Evolutionary conservation across 306 rosid species (phyloP), one percentile per base, ranked within the genome.

Genomic region (Leucaena leucocephala): DNA sequence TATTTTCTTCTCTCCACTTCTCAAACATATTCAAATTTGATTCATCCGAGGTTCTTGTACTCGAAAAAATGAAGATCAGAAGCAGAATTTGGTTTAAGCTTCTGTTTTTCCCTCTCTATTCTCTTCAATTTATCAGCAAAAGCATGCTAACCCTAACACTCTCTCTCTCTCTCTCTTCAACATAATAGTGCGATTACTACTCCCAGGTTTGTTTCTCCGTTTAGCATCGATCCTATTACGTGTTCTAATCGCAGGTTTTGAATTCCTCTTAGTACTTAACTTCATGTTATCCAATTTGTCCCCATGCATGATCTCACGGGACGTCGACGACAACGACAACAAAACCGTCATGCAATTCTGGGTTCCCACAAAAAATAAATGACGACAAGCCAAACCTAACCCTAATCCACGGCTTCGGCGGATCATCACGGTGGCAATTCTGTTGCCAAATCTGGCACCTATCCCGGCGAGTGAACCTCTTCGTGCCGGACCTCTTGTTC

Each of bases 371-470:
- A 78, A 38, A 38, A 12, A 55, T 48, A 8, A 65, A 72, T 10
- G 49, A 35, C 1, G 6, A 82, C 16, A 77, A 77, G 64, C 84
- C 86, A 8, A 59, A 48, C 49, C 49, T 84, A 8, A 67, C 69
- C 10, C 69, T 86, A 59, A 61, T 88, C 64, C 91, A 88, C 59
- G 85, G 91, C 15, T 88, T 78, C 40, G 87, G 86, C 12, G 89
- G 86, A 22, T 81, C 80, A 13, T 76, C 86, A 5, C 59, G 65
- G 61, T 88, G 89, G 86, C 88, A 83, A 35, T 85, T 88, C 59
- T 44, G 50, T 21, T 15, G 35, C 63, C 89, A 85, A 70, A 80
- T 88, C 27, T 48, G 86, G 42, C 33, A 77, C 19, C 65, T 88
- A n/a, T 79, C 86, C 0, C 13, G 62, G 38, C 16, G 48, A 42